These are phyloP conservation scores for Monascus ruber DNA, from an alignment of 2,329 filamentous ascomycete genomes.

Conservation along the genomic window DNA sequence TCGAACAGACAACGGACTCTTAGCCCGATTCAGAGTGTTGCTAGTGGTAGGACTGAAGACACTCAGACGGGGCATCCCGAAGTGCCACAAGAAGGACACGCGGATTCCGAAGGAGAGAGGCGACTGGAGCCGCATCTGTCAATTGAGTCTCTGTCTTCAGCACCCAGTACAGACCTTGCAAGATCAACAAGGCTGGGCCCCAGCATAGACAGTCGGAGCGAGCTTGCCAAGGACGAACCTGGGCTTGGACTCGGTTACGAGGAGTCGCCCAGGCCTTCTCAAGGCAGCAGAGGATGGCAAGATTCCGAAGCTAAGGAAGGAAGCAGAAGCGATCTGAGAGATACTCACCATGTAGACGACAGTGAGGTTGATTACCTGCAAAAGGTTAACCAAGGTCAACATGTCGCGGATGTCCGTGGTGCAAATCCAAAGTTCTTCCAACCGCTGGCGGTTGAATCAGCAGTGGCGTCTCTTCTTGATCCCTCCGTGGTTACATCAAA, in stretches of 20 bases:
- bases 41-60: constrained; percentile 66
- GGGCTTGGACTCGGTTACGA: constrained; percentile 29
- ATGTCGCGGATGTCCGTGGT: constrained; percentile 57
- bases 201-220: constrained; percentile 40
- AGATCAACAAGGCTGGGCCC: constrained; percentile 43
- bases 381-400: constrained; percentile 52
- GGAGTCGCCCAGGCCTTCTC: constrained; percentile 16
- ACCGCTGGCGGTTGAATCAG: constrained; percentile 67
- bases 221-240: constrained; percentile 33
- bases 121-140: constrained; percentile 40
- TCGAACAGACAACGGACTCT: constrained; percentile 55
- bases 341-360: constrained; percentile 43
- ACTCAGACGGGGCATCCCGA: constrained; percentile 52
- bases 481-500: constrained; percentile 61
- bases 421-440: constrained; percentile 69
- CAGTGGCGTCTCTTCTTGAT: constrained; percentile 79
- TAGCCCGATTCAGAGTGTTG: constrained; percentile 87
- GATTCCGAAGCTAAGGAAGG: constrained; percentile 38
- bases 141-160: constrained; percentile 47
- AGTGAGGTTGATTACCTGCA: constrained; percentile 47
- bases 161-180: constrained; percentile 47
- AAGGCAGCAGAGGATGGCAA: constrained; percentile 14
- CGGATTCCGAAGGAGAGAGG: constrained; percentile 51
- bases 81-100: constrained; percentile 37
- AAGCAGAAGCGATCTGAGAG: constrained; percentile 41